These are phyloP conservation scores for Protomyces gravidus DNA, from an alignment of 1,139 yeast species.

Conservation along the genomic window DNA sequence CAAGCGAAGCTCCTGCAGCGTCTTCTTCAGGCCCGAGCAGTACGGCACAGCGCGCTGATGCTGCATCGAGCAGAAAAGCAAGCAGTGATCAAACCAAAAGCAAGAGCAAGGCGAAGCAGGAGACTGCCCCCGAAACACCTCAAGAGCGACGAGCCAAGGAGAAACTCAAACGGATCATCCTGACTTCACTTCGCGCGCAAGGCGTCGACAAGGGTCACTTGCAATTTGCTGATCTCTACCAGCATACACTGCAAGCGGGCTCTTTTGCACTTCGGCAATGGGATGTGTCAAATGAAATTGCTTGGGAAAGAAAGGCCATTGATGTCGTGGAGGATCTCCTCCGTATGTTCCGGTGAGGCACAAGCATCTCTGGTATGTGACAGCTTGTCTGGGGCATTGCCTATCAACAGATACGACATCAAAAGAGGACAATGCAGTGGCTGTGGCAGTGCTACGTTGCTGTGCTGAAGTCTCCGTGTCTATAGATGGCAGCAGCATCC, in stretches of 20 bases:
- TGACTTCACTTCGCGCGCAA: constrained; percentile 7
- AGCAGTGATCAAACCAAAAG: background rate
- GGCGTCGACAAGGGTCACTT: constrained; percentile 4
- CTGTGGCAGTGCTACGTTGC: too few species aligned
- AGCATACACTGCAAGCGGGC: constrained; percentile 22
- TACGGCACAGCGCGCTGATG: background rate
- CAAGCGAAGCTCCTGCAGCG: background rate
- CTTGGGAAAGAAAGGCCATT: background rate
- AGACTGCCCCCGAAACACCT: background rate
- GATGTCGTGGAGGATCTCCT: background rate
- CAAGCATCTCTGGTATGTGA: too few species aligned
- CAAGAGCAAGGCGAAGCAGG: background rate
- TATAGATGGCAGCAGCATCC: too few species aligned
- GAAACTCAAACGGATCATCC: constrained; percentile 15
- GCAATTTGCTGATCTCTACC: constrained; percentile 11
- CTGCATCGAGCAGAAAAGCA: background rate
- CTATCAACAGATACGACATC: too few species aligned
- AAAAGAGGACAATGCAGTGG: too few species aligned
- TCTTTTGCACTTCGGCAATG: constrained; percentile 13
- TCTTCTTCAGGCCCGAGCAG: background rate
- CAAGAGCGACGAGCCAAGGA: constrained; percentile 7
- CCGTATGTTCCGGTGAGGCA: background rate
- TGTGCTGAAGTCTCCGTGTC: too few species aligned
- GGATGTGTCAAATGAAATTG: background rate
- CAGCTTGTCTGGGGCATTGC: too few species aligned